Evolutionary conservation across 2,329 filamentous ascomycete species (phyloP), one percentile per base, ranked within the genome.

Genomic region (Hypomyces perniciosus): DNA sequence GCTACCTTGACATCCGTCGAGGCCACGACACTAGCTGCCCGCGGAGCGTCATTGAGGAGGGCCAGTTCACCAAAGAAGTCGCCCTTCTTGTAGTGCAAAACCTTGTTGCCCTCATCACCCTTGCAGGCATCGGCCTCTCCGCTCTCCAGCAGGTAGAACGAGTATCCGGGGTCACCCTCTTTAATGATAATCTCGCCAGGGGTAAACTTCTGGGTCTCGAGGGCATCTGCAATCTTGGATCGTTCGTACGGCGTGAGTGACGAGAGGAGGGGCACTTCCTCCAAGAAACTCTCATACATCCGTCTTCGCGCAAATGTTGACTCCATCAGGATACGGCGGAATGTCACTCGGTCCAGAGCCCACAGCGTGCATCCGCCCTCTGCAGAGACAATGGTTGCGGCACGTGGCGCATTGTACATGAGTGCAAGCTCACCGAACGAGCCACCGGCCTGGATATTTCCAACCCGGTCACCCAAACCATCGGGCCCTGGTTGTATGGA

Each of bases 51-150:
- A 60, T 97, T 95, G 59, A 97, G 77, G 64, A 99, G 72, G 6
- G 93, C 93, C 54, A 99, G 77, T 72, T 99, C 93, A 55, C 93
- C 93, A 71, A 99, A 99, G 75, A 93, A 99, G 64, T 96, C 93
- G 30, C 93, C 93, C 70, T 95, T 93, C 57, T 77, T 79, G 69
- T 97, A 97, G 48, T 82, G 77, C 64, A 90, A 89, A 56, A 97
- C 85, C 2, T 85, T 77, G 53, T 81, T 75, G 26, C 83, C 76
- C 13, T 77, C 73, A 37, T 85, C 88, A n/a, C 81, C 76, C 72
- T 92, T 96, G 76, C 83, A 90, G 2, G 90, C 92, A 59, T 90
- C 86, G 7, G 91, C 92, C 65, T 92, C 85, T 38, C 93, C 93
- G 30, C 79, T 81, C 69, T 96, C 93, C 44, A 97, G 76, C 41